phyloP scores from a whole-genome alignment of 208 protist genomes.

The Acanthamoeba healyi region DNA sequence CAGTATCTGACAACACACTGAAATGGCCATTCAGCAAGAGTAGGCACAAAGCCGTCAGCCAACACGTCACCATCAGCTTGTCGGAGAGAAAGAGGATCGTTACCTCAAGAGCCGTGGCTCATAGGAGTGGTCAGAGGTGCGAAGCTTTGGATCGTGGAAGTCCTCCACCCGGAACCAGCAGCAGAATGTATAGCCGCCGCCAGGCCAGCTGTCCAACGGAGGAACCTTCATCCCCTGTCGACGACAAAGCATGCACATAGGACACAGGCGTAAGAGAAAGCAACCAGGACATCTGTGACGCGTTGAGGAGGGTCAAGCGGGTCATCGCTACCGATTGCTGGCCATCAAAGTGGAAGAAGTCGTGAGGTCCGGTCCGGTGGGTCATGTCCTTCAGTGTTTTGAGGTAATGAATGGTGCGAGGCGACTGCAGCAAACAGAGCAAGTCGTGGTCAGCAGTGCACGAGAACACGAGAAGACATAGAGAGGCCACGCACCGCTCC shows the following conservation, averaged over 20 bases:
- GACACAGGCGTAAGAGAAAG: neutral
- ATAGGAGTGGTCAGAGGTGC: slow-evolving; percentile 13
- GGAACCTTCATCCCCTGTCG: slow-evolving; percentile 17
- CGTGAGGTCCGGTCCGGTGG: neutral
- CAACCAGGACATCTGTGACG: neutral
- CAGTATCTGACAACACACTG: slow-evolving; percentile 11
- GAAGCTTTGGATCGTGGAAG: slow-evolving; percentile 22
- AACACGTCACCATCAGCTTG: no score
- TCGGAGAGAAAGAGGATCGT: neutral
- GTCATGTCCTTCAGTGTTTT: slow-evolving; percentile 43
- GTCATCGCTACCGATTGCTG: neutral
- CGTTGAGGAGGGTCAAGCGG: neutral
- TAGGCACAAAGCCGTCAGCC: neutral
- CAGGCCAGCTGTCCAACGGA: slow-evolving; percentile 10
- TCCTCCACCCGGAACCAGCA: slow-evolving; percentile 36
- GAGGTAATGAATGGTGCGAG: neutral
- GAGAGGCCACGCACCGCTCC: neutral
- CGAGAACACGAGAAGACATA: neutral
- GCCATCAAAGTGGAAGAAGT: slow-evolving; percentile 55
- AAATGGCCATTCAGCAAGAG: neutral
- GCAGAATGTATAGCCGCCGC: neutral
- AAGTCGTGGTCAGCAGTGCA: neutral
- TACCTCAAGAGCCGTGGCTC: slow-evolving; percentile 11
- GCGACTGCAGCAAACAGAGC: neutral
- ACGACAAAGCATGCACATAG: neutral